Base-by-base conservation (phyloP, 2,329 filamentous ascomycete genomes). In the Penicillium sp. region DNA sequence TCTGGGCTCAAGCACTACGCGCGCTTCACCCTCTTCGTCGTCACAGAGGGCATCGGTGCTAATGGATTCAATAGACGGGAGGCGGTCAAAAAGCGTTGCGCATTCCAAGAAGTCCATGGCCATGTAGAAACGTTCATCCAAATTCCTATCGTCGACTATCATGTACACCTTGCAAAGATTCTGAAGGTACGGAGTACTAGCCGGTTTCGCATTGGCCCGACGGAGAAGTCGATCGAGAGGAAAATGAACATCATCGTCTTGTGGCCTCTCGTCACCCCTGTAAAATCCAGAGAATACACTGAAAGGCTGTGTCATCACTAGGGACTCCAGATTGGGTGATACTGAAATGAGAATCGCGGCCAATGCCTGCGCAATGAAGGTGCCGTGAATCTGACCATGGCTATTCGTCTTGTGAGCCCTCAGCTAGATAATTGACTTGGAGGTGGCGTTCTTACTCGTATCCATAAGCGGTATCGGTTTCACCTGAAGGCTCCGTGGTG, bases 11-110 rank as follows among this genome's bases (percentile, higher is more conserved):
- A 26, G 22, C 4, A 19, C 13, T n/a, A 26, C 8, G 10, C 14
- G 10, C 14, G 26, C 43, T 11, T 31, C 29, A 16, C 16, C 7
- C 26, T 60, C 46, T 0, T 46, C 35, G 9, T 58, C 49, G 14
- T 53, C 48, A 3, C 37, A 16, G 10, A 67, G 14, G 10, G 41
- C 24, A 55, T 68, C 63, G 4, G 49, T 48, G 16, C 58, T 27
- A 27, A 66, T 51, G 3, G 46, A 56, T 49, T 68, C 60, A 22
- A 68, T 66, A 10, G 64, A 63, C 8, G 51, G 63, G 7, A 68
- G 56, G 2, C 31, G 53, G 35, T 61, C 33, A 26, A 65, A 54
- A 2, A 65, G 37, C 6, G 41, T 29, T 16, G 58, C n/a, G 43
- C 49, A 55, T 2, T 48, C 53, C 13, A 55, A 26, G 9, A 68